A percentile compares a stretch with the other conserved stretches of the same genome.
These are phyloP conservation scores for Bertia moriformis DNA, from an alignment of 2,329 filamentous ascomycete species.

Conservation along the genomic window DNA sequence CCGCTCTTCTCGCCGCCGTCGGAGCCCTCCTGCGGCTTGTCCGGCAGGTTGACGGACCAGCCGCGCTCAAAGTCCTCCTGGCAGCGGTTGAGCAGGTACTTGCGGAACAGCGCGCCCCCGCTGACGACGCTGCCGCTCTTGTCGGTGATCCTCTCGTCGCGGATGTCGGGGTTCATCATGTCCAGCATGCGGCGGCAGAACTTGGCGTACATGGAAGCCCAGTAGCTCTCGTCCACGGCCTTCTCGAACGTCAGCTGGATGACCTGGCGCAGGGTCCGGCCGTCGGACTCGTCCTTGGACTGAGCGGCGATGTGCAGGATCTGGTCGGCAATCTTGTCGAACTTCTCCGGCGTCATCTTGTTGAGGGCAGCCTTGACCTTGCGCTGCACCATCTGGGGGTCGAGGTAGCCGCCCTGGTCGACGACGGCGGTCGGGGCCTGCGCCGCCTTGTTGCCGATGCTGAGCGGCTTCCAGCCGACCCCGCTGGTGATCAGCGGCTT, in stretches of 20 bases:
- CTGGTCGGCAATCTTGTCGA: slow-evolving; percentile 86
- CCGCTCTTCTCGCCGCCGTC: slow-evolving; percentile 17
- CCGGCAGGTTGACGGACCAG: slow-evolving; percentile 79
- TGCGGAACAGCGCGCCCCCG: slow-evolving; percentile 89
- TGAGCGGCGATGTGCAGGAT: slow-evolving; percentile 85
- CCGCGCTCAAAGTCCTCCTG: slow-evolving; percentile 98
- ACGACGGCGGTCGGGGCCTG: slow-evolving; percentile 21
- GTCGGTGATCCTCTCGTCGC: slow-evolving; percentile 87
- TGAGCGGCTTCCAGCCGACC: slow-evolving; percentile 79
- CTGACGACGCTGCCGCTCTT: slow-evolving; percentile 77
- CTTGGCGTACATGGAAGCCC: slow-evolving; percentile 96
- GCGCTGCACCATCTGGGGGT: slow-evolving; percentile 86
- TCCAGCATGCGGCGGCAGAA: slow-evolving; percentile 97
- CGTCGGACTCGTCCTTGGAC: slow-evolving; percentile 88
- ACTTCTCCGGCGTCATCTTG: slow-evolving; percentile 99
- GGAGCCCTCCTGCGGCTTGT: slow-evolving; percentile 57
- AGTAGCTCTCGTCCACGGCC: slow-evolving; percentile 94
- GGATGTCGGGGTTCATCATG: slow-evolving; percentile 86
- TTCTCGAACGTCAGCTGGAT: slow-evolving; percentile 99
- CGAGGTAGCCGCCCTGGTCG: slow-evolving; percentile 45
- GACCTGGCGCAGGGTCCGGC: slow-evolving; percentile 86
- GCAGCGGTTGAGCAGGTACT: slow-evolving; percentile 95
- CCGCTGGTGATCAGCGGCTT: slow-evolving; percentile 61
- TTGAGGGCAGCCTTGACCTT: slow-evolving; percentile 98
- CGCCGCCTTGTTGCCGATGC: slow-evolving; percentile 32